Percentiles rank a stretch among this genome's conserved stretches.
Evolutionary conservation across 2,329 filamentous ascomycete genomes (phyloP).

Genomic region (Calonectria pseudoturangicola): DNA sequence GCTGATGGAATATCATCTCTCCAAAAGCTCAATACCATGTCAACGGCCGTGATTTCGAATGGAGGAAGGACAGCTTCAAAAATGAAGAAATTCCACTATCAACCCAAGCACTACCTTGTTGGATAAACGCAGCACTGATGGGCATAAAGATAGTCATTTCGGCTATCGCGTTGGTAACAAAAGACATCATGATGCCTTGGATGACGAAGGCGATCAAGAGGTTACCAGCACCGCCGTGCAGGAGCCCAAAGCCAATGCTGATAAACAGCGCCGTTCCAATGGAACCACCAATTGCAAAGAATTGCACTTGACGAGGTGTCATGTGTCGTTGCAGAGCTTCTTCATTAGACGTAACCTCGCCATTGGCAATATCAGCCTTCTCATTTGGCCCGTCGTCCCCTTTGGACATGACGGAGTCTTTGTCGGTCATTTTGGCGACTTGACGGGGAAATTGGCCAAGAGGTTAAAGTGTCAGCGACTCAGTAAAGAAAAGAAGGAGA

Average conservation of each 20-base stretch:
- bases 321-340: background rate
- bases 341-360: background rate
- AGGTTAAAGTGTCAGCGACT: background rate
- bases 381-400: background rate
- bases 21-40: conserved; percentile 69
- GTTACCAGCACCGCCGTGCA: conserved; percentile 31
- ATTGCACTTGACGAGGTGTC: conserved; percentile 31
- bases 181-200: conserved; percentile 26
- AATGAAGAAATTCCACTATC: conserved; percentile 72
- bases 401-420: background rate
- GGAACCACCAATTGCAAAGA: conserved; percentile 35
- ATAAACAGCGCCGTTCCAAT: conserved; percentile 36
- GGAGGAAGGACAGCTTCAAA: conserved; percentile 69
- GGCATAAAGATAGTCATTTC: conserved; percentile 71
- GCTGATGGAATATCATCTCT: conserved; percentile 59
- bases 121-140: conserved; percentile 66
- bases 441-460: background rate
- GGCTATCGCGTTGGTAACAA: conserved; percentile 52
- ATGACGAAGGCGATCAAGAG: conserved; percentile 25
- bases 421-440: background rate
- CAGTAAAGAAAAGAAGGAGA: background rate
- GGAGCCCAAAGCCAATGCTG: conserved; percentile 32
- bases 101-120: conserved; percentile 67
- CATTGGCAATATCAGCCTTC: background rate
- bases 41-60: conserved; percentile 70